phyloP scores from a whole-genome alignment of 176 grass and related monocot species.

The Dactylis glomerata region DNA sequence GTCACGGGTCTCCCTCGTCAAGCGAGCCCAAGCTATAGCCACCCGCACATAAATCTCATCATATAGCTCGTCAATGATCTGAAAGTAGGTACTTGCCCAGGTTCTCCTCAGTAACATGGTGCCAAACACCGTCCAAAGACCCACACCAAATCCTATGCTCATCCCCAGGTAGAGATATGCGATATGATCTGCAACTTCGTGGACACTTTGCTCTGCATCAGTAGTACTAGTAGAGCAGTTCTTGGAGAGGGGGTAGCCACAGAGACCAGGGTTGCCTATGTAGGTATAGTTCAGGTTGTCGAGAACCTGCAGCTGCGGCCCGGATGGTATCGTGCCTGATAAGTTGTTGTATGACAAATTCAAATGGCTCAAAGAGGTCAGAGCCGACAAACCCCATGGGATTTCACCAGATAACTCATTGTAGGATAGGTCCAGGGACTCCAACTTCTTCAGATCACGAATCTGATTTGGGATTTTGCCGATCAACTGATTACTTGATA shows the following conservation, averaged over 20 bases:
- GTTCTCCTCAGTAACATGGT: neutral
- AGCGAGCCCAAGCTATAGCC: neutral
- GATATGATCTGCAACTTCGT: neutral
- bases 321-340: neutral
- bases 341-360: neutral
- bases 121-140: neutral
- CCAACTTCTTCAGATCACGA: neutral
- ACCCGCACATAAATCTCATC: neutral
- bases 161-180: neutral
- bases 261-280: neutral
- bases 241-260: neutral
- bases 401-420: neutral
- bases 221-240: neutral
- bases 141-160: neutral
- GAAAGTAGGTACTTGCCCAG: neutral
- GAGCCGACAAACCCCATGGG: neutral
- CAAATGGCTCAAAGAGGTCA: neutral
- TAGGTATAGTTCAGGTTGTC: neutral
- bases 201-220: neutral
- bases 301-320: neutral
- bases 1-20: neutral
- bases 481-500: neutral
- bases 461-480: neutral
- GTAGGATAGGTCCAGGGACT: neutral
- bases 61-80: neutral